A percentile compares a stretch with the other conserved stretches of the same genome.
These are phyloP conservation scores for Beauveria australis DNA, from an alignment of 2,329 filamentous ascomycete species.

Conservation along the genomic window DNA sequence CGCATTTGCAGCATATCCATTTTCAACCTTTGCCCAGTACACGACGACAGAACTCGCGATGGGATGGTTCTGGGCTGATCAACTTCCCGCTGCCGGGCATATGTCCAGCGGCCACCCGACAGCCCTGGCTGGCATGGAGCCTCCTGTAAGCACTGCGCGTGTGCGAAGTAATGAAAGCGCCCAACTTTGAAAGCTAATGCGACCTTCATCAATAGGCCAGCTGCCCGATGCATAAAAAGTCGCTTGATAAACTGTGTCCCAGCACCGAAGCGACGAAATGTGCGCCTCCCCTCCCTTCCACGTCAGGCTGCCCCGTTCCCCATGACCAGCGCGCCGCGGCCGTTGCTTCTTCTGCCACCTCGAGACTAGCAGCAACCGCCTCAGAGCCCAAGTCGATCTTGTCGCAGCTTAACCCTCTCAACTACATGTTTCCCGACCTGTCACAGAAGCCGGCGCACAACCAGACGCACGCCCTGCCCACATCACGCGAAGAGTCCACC, in stretches of 20 bases:
- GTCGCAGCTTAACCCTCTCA: conserved; percentile 60
- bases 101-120: conserved; percentile 26
- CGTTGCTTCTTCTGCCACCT: not conserved
- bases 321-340: conserved; percentile 24
- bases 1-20: not conserved
- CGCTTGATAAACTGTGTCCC: conserved; percentile 37
- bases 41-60: conserved; percentile 25
- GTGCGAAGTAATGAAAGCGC: not conserved
- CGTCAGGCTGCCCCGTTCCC: conserved; percentile 38
- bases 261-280: conserved; percentile 16
- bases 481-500: conserved; percentile 73
- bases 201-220: conserved; percentile 32
- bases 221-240: conserved; percentile 52
- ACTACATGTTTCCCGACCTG: conserved; percentile 89
- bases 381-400: conserved; percentile 36
- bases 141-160: conserved; percentile 23
- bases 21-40: not conserved
- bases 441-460: conserved; percentile 69
- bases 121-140: conserved; percentile 20
- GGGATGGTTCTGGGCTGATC: conserved; percentile 59
- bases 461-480: conserved; percentile 67
- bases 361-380: not conserved
- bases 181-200: not conserved
- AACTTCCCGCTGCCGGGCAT: conserved; percentile 26
- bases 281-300: conserved; percentile 18